Percentiles rank a stretch among this genome's conserved stretches.
Evolutionary conservation across 2,329 filamentous ascomycete genomes (phyloP).

Genomic region (Xylaria sp.): DNA sequence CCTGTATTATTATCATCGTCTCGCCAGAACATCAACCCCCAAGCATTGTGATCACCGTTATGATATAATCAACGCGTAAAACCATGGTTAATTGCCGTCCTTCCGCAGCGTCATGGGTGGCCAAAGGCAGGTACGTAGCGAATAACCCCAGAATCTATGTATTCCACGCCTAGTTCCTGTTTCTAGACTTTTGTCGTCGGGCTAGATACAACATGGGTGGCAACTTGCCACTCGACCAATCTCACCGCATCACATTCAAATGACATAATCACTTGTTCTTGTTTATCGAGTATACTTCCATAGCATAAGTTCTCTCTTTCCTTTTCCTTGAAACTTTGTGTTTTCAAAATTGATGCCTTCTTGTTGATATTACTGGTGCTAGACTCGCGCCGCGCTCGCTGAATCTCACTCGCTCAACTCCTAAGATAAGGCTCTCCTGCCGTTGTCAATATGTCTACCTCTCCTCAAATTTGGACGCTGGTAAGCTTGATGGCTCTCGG

Average conservation of each 20-base stretch:
- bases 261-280: background rate
- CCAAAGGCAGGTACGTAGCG: background rate
- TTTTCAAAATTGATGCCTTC: background rate
- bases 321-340: background rate
- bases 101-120: background rate
- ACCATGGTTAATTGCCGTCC: background rate
- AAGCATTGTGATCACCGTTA: slow-evolving; percentile 21
- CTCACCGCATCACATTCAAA: background rate
- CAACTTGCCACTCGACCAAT: background rate
- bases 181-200: too few relatives aligned
- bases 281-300: background rate
- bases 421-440: slow-evolving; percentile 19
- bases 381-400: slow-evolving; percentile 25
- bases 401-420: slow-evolving; percentile 32
- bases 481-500: slow-evolving; percentile 32
- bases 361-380: slow-evolving; percentile 3
- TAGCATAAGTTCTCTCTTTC: background rate
- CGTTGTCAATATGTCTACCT: slow-evolving; percentile 32
- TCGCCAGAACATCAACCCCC: slow-evolving; percentile 17
- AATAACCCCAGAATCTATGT: background rate
- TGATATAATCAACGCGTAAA: slow-evolving; percentile 33
- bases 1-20: slow-evolving; percentile 2
- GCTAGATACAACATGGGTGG: background rate
- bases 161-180: background rate
- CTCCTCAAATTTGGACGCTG: slow-evolving; percentile 24